These are phyloP conservation scores for Citrus trifoliata DNA, from an alignment of 345 rosid species.

Conservation along the genomic window DNA sequence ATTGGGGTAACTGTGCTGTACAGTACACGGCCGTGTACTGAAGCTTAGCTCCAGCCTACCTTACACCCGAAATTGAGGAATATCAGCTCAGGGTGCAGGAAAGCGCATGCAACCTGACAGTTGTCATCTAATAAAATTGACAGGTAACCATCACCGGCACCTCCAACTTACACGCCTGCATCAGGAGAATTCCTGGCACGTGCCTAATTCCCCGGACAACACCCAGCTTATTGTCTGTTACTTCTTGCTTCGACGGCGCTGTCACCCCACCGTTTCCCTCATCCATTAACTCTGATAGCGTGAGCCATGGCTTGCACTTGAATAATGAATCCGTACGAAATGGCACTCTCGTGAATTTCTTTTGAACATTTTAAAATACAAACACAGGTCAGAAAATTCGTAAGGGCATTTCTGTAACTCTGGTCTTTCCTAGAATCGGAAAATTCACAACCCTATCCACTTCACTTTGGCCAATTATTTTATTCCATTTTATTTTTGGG, in stretches of 20 bases:
- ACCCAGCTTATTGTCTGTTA: not conserved
- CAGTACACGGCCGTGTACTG: not conserved
- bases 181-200: not conserved
- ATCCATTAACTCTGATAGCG: not conserved
- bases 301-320: not conserved
- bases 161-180: not conserved
- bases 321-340: not conserved
- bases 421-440: too few species aligned
- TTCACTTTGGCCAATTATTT: not conserved
- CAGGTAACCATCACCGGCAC: too few species aligned
- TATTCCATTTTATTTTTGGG: not conserved
- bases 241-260: not conserved
- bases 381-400: not conserved
- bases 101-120: not conserved
- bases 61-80: too few species aligned
- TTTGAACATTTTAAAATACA: not conserved
- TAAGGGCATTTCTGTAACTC: not conserved
- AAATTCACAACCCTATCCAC: slow-evolving; percentile 19
- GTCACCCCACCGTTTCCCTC: not conserved
- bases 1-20: too few species aligned
- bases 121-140: too few species aligned
- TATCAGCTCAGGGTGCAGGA: not conserved
- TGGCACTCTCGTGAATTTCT: not conserved
- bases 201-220: not conserved
- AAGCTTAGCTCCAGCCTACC: not conserved